A percentile compares a stretch with the other conserved stretches of the same genome.
These are phyloP conservation scores for Neonectria neomacrospora DNA, from an alignment of 2,329 filamentous ascomycete genomes.

Conservation along the genomic window DNA sequence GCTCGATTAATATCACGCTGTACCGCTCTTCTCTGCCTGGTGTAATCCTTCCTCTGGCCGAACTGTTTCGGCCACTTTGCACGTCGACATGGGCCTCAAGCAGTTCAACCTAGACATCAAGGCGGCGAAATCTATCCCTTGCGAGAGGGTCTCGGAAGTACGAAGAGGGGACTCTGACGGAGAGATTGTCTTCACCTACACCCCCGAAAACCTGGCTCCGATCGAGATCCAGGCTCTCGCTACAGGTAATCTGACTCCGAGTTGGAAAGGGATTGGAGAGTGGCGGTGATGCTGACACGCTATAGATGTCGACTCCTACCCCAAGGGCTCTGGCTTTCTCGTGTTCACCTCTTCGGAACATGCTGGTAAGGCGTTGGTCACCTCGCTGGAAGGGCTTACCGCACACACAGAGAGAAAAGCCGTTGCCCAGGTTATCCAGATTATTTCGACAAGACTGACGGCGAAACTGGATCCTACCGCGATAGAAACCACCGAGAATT, in stretches of 20 bases:
- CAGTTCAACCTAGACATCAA: conserved; percentile 70
- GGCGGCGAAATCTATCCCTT: conserved; percentile 52
- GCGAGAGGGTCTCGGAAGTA: conserved; percentile 65
- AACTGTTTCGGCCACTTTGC: background rate
- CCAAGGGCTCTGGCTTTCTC: conserved; percentile 52
- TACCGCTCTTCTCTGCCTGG: background rate
- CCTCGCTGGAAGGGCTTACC: conserved; percentile 55
- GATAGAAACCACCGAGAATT: background rate
- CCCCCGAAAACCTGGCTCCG: conserved; percentile 41
- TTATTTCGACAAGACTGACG: conserved; percentile 32
- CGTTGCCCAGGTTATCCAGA: conserved; percentile 33
- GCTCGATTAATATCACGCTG: background rate
- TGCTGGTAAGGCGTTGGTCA: conserved; percentile 53
- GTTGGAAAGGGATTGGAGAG: background rate
- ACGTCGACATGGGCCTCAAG: conserved; percentile 68
- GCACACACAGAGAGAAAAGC: conserved; percentile 46
- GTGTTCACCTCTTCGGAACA: conserved; percentile 56
- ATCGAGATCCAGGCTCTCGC: conserved; percentile 54
- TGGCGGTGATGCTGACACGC: background rate
- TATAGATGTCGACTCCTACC: conserved; percentile 52
- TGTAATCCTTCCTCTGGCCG: background rate
- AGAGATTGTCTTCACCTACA: conserved; percentile 72
- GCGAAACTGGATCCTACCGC: conserved; percentile 17
- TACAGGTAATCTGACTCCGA: conserved; percentile 43
- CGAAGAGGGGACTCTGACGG: conserved; percentile 75